Conservation (phyloP, 1,139 yeast genomes). For the Meyerozyma guilliermondii region DNA sequence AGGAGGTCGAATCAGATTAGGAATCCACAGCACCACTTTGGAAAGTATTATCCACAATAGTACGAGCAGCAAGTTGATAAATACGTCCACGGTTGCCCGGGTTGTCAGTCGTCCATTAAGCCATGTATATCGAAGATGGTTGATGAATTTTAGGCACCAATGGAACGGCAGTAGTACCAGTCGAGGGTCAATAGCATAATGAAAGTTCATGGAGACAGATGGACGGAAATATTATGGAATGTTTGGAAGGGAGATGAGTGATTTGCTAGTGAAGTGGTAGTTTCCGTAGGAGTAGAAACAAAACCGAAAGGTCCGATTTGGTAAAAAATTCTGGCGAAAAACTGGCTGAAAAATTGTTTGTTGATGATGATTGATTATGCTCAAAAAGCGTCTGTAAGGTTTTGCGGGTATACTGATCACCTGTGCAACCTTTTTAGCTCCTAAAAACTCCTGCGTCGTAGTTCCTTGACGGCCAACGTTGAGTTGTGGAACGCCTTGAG, state of each 20-base stretch:
- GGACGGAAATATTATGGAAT: too few relatives aligned
- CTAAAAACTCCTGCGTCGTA: not conserved
- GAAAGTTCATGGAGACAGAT: not conserved
- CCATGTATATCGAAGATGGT: not conserved
- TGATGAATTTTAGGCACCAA: not conserved
- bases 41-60: not conserved
- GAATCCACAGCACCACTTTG: not conserved
- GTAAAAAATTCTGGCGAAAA: not conserved
- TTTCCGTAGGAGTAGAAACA: too few relatives aligned
- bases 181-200: not conserved
- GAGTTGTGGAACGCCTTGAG: not conserved
- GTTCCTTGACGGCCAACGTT: too few relatives aligned
- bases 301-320: not conserved
- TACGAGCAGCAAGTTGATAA: not conserved
- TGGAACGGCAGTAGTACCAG: not conserved
- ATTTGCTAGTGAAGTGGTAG: too few relatives aligned
- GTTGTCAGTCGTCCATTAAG: conserved; percentile 1
- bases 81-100: not conserved
- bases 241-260: too few relatives aligned
- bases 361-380: not conserved
- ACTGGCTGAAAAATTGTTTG: not conserved
- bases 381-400: not conserved
- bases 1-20: not conserved
- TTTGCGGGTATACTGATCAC: not conserved
- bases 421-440: not conserved